phyloP scores from a whole-genome alignment of 495 filamentous ascomycete species.

The Neurospora sp. region DNA sequence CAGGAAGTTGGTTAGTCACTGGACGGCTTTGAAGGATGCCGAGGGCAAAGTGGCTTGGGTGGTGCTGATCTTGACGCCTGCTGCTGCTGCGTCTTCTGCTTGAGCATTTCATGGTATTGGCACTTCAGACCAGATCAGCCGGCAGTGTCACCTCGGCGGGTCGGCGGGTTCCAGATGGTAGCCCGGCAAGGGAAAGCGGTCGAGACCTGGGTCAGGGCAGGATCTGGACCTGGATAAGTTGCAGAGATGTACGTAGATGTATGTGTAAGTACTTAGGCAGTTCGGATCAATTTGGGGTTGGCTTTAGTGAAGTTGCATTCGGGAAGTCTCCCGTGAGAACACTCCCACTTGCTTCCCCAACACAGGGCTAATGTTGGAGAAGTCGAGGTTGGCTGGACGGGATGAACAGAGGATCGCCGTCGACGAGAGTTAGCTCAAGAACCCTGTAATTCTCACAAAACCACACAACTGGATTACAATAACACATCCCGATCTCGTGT shows the following conservation, averaged over 20 bases:
- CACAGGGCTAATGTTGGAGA: background rate
- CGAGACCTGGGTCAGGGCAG: background rate
- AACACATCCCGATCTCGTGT: background rate
- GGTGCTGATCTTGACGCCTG: constrained; percentile 32
- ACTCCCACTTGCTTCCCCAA: background rate
- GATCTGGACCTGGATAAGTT: background rate
- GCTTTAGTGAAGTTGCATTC: background rate
- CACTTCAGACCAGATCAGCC: background rate
- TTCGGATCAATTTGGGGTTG: background rate
- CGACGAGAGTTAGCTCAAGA: background rate
- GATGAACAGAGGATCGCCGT: background rate
- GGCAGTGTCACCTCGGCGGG: background rate
- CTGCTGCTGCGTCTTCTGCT: background rate
- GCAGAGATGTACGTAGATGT: background rate
- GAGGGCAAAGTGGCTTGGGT: constrained; percentile 35
- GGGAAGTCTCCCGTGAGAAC: background rate
- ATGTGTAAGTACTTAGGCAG: background rate
- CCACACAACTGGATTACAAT: background rate
- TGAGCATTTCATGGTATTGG: background rate
- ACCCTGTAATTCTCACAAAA: background rate
- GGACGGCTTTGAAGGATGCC: constrained; percentile 45
- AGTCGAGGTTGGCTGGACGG: background rate
- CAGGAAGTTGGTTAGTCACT: constrained; percentile 40
- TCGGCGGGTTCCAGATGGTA: background rate
- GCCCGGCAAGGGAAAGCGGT: background rate